Evolutionary conservation across 805 yeast genomes (phyloP), one percentile per base, ranked within the genome.

Genomic region (Teunomyces gatunensis): DNA sequence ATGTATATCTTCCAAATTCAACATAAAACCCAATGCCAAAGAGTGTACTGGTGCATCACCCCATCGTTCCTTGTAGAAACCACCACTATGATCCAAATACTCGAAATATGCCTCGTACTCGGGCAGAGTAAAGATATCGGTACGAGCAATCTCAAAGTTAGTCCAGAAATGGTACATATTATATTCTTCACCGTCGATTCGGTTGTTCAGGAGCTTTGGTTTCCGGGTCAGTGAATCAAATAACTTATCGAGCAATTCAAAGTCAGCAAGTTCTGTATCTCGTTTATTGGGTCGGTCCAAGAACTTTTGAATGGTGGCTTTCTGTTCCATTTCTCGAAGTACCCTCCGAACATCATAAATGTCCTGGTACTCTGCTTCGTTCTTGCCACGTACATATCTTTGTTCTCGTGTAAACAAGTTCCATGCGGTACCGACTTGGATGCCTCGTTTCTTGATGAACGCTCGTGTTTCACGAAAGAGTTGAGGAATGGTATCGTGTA

Each of bases 21-120:
- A 69, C 57, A 87, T 73, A 78, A 94, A 74, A 0, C 89, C 92
- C 4, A 87, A 80, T 0, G 95, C 98, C 18, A 94, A 66, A 0
- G 97, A 85, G 63, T 90, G 97, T 4, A 92, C 83, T 0, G 97
- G 96, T 0, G 97, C 97, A 73, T 92, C 98, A 1, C 98, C 98
- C 98, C 98, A 92, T 59, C 99, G 72, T 64, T 94, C 97, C 46
- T 79, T 77, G 76, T 83, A 90, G 60, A 92, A 91, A 0, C 98
- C 97, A 9, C 91, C 89, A 3, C 82, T 69, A 6, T 65, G 43
- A 47, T 94, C 97, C 42, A 92, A 65, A 55, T 73, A 79, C 34
- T 82, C 68, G 63, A 88, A 89, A 63, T 84, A 91, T 21, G 73
- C 73, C 43, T 80, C 75, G 65, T 92, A 94, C 17, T 74, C 63